phyloP scores from a whole-genome alignment of 75 land plant genomes.

The Picea glauca region DNA sequence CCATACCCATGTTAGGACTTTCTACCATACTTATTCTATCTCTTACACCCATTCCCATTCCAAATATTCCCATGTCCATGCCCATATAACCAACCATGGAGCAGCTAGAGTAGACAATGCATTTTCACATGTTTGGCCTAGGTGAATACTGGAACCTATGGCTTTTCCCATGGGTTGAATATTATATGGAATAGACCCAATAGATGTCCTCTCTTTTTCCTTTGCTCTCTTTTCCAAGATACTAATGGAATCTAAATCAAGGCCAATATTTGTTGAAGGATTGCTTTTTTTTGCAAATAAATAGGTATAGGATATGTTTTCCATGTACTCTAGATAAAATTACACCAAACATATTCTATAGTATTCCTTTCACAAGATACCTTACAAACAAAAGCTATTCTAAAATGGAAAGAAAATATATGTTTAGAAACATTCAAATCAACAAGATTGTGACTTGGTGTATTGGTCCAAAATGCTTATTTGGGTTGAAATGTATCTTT shows the following conservation, averaged over 20 bases:
- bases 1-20: slow-evolving; percentile 16
- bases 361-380: neutral
- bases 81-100: slow-evolving; percentile 24
- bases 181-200: slow-evolving; percentile 26
- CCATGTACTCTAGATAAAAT: neutral
- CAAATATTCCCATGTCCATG: slow-evolving; percentile 33
- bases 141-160: slow-evolving; percentile 92
- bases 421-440: slow-evolving; percentile 82
- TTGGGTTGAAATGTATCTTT: slow-evolving; percentile 55
- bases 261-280: slow-evolving; percentile 79
- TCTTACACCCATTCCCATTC: slow-evolving; percentile 29
- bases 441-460: slow-evolving; percentile 69
- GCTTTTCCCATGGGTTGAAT: slow-evolving; percentile 75
- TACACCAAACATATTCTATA: neutral
- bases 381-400: neutral
- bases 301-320: neutral
- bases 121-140: slow-evolving; percentile 83
- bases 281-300: slow-evolving; percentile 69
- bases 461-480: slow-evolving; percentile 88
- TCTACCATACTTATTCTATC: slow-evolving; percentile 27
- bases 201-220: slow-evolving; percentile 36
- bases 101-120: slow-evolving; percentile 58
- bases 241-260: slow-evolving; percentile 76
- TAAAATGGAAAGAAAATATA: slow-evolving; percentile 22
- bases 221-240: slow-evolving; percentile 54